phyloP scores from a whole-genome alignment of 1,284 basidiomycete genomes.

The Amylostereum areolatum region DNA sequence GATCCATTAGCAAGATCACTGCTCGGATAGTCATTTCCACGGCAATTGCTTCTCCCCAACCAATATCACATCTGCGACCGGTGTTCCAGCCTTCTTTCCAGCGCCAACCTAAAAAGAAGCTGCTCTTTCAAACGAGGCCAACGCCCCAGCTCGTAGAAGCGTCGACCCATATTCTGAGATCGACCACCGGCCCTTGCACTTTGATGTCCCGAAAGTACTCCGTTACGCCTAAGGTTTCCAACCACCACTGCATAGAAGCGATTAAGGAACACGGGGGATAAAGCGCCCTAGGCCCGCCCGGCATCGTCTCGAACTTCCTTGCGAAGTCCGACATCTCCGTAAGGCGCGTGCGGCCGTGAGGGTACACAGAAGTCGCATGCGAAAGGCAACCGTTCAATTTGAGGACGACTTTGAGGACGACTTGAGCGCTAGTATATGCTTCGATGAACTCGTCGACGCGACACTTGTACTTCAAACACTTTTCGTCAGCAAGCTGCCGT shows the following conservation, averaged over 20 bases:
- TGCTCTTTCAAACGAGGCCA: not conserved
- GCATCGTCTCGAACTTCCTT: conserved; percentile 12
- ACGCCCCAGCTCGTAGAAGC: not conserved
- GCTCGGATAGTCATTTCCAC: conserved; percentile 21
- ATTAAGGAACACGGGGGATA: conserved; percentile 17
- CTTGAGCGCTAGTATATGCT: not conserved
- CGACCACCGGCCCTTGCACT: not conserved
- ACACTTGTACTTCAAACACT: conserved; percentile 15
- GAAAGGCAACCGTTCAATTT: conserved; percentile 27
- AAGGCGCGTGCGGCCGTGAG: not conserved
- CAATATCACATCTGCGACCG: conserved; percentile 23
- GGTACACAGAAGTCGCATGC: conserved; percentile 24
- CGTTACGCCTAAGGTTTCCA: not conserved
- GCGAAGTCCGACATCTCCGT: not conserved
- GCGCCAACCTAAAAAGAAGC: conserved; percentile 20
- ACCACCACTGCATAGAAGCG: conserved; percentile 29
- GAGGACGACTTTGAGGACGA: conserved; percentile 16
- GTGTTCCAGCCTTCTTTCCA: conserved; percentile 19
- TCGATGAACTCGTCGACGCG: conserved; percentile 8
- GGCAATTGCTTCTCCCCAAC: conserved; percentile 30
- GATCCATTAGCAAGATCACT: conserved; percentile 12
- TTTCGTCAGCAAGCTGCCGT: conserved; percentile 15
- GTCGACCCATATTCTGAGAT: not conserved
- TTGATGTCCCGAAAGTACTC: not conserved
- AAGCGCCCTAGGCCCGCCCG: conserved; percentile 1